phyloP scores from a whole-genome alignment of 2,329 filamentous ascomycete species.

The Penicillium sp. region DNA sequence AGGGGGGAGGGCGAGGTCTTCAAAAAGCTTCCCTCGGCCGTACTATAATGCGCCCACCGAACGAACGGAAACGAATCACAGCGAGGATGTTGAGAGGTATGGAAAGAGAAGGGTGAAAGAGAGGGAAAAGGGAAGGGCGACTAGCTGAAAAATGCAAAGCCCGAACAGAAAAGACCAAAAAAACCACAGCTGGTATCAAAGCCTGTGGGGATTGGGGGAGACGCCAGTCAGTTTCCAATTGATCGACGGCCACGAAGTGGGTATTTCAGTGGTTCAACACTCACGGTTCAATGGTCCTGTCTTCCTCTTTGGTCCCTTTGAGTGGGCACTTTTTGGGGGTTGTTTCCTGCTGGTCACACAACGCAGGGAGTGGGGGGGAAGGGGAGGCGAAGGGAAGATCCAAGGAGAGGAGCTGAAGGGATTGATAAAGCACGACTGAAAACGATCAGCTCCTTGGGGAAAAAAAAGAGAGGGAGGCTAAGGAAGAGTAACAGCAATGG shows the following conservation, averaged over 20 bases:
- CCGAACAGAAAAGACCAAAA: not conserved
- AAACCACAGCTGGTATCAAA: constrained; percentile 2
- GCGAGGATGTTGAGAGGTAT: constrained; percentile 8
- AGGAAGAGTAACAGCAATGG: constrained; percentile 3
- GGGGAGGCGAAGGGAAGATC: constrained; percentile 5
- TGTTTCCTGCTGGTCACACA: constrained; percentile 15
- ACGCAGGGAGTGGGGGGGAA: constrained; percentile 10
- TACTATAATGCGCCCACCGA: constrained; percentile 5
- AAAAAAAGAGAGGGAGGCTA: not conserved
- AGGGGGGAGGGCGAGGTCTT: not conserved
- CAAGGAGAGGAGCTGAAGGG: not conserved
- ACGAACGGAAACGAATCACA: constrained; percentile 6
- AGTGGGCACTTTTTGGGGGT: constrained; percentile 8
- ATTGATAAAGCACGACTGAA: constrained; percentile 4
- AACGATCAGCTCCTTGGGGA: not conserved
- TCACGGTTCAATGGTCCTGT: constrained; percentile 4
- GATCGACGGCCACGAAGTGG: constrained; percentile 3
- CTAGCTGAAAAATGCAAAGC: constrained; percentile 1
- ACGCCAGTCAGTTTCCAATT: constrained; percentile 11
- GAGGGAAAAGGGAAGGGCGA: not conserved
- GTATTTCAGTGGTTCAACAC: constrained; percentile 6
- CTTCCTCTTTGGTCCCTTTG: not conserved
- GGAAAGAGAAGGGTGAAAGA: not conserved
- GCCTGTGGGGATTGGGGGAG: not conserved
- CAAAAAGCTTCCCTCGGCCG: constrained; percentile 9